Percentiles rank a stretch among this genome's conserved stretches.
These are phyloP conservation scores for Erodium moschatum DNA, from an alignment of 441 rosid genomes.

Conservation along the genomic window DNA sequence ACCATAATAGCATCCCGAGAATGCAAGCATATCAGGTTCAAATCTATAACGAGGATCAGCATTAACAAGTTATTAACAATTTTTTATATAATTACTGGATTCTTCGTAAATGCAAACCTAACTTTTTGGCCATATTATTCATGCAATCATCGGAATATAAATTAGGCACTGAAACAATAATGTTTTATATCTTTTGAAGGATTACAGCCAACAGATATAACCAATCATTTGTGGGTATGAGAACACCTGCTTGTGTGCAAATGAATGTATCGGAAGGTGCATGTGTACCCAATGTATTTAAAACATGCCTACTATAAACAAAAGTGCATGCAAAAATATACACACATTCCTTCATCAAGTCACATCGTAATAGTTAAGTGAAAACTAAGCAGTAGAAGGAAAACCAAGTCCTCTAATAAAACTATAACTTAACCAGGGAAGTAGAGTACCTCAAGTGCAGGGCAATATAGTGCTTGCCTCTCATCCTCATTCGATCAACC, in stretches of 20 bases:
- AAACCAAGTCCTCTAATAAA: neutral
- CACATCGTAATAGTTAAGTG: neutral
- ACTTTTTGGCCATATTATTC: neutral
- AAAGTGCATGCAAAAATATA: neutral
- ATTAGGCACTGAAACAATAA: neutral
- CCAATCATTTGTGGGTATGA: neutral
- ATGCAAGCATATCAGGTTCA: slow-evolving; percentile 97
- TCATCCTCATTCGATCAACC: slow-evolving; percentile 65
- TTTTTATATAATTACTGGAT: neutral
- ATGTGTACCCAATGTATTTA: neutral
- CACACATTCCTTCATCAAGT: neutral
- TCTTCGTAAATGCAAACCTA: neutral
- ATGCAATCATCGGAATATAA: neutral
- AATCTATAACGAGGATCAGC: slow-evolving; percentile 47
- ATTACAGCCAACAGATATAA: neutral
- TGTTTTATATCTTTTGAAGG: neutral
- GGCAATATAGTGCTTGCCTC: slow-evolving; percentile 69
- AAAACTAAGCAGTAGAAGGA: neutral
- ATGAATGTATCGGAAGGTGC: neutral
- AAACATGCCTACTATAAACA: neutral
- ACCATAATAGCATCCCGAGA: slow-evolving; percentile 60
- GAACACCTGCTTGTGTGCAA: neutral
- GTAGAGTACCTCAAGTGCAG: slow-evolving; percentile 68
- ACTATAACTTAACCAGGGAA: neutral
- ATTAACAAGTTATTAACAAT: slow-evolving; percentile 19